Evolutionary conservation across 164 flowering plant genomes (phyloP).

Genomic region (Umbilicus rupestris): DNA sequence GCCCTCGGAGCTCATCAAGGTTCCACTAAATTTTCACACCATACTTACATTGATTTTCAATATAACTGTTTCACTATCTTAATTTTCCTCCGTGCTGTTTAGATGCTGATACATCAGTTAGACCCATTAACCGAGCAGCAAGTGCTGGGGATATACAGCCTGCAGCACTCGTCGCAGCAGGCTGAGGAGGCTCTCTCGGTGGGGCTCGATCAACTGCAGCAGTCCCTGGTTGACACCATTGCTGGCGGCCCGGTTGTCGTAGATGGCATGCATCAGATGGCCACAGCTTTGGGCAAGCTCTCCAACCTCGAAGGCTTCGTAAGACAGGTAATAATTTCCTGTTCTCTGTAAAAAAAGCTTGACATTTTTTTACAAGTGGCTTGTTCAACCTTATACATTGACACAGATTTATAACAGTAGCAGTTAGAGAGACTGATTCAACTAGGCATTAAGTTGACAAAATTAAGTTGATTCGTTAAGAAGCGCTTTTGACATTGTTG

Average conservation of each 20-base stretch:
- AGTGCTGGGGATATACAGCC: conserved; percentile 71
- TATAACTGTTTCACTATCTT: neutral
- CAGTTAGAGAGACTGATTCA: neutral
- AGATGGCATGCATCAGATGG: conserved; percentile 87
- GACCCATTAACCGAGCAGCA: conserved; percentile 93
- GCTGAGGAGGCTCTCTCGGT: conserved; percentile 92
- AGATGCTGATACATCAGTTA: conserved; percentile 68
- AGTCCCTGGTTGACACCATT: conserved; percentile 71
- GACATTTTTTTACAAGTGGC: neutral
- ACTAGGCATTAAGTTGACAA: neutral
- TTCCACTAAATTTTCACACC: conserved; percentile 11
- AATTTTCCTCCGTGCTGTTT: neutral
- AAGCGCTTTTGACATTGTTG: neutral
- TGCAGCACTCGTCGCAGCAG: conserved; percentile 81
- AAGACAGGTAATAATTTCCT: conserved; percentile 53
- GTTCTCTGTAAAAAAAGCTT: neutral
- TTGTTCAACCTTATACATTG: no score
- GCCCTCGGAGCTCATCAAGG: conserved; percentile 96
- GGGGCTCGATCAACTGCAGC: conserved; percentile 85
- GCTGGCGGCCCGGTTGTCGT: conserved; percentile 36
- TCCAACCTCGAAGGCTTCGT: conserved; percentile 90
- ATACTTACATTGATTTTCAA: neutral
- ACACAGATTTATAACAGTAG: neutral
- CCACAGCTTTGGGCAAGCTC: conserved; percentile 70
- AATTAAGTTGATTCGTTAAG: neutral